These are phyloP conservation scores for Bisporella sp. DNA, from an alignment of 2,329 filamentous ascomycete genomes.

Conservation along the genomic window DNA sequence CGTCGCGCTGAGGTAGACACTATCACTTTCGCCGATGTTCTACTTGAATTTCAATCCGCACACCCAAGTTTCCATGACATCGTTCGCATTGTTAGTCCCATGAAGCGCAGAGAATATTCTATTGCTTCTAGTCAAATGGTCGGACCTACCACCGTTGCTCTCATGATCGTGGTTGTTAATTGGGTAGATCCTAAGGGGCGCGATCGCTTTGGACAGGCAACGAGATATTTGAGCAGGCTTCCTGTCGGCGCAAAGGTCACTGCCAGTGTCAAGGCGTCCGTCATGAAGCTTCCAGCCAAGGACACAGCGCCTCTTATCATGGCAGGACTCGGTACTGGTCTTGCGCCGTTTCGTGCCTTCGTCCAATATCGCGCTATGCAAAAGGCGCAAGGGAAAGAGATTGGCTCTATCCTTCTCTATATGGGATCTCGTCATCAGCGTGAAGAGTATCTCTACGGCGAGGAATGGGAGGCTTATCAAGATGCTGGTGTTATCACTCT, in stretches of 20 bases:
- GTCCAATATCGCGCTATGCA: constrained; percentile 97
- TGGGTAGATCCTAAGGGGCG: constrained; percentile 88
- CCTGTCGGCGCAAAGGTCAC: constrained; percentile 72
- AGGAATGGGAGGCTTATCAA: constrained; percentile 98
- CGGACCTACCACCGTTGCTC: constrained; percentile 77
- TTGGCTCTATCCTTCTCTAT: constrained; percentile 89
- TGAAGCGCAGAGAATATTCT: constrained; percentile 98
- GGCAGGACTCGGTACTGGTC: constrained; percentile 95
- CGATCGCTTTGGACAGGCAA: constrained; percentile 87
- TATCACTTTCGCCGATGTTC: constrained; percentile 81
- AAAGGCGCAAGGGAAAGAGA: constrained; percentile 93
- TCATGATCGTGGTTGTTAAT: constrained; percentile 96
- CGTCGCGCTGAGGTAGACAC: constrained; percentile 84
- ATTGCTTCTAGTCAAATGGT: constrained; percentile 97
- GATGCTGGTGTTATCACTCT: constrained; percentile 93
- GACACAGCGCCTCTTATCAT: constrained; percentile 94
- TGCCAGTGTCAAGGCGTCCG: constrained; percentile 92
- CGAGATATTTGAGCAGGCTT: constrained; percentile 76
- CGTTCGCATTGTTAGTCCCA: constrained; percentile 75
- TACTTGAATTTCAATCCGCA: constrained; percentile 84
- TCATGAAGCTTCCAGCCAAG: constrained; percentile 93
- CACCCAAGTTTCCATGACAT: constrained; percentile 86
- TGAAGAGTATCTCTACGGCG: constrained; percentile 97
- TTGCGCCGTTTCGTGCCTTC: constrained; percentile 98
- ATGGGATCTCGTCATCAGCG: constrained; percentile 96